These are phyloP conservation scores for Physcia stellaris DNA, from an alignment of 495 filamentous ascomycete species.

Conservation along the genomic window DNA sequence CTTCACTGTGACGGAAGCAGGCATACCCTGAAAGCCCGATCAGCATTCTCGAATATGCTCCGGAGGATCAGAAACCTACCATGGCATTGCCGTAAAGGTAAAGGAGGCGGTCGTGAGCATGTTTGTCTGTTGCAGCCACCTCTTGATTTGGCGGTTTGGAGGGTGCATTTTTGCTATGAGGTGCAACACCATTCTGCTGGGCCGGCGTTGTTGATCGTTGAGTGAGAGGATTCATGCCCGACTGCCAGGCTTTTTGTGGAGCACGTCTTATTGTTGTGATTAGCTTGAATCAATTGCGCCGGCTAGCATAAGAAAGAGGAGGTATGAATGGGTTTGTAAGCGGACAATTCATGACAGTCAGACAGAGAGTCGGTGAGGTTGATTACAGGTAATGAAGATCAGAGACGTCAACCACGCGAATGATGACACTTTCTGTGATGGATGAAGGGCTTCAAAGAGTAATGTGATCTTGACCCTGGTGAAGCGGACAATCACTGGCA, in stretches of 20 bases:
- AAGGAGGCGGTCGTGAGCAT: conserved; percentile 50
- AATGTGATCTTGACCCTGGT: too few species aligned
- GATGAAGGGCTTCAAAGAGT: too few species aligned
- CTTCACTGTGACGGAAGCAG: conserved; percentile 51
- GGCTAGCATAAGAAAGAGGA: too few species aligned
- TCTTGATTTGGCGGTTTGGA: conserved; percentile 32
- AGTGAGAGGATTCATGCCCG: conserved; percentile 51
- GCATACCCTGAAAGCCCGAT: conserved; percentile 42
- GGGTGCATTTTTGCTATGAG: conserved; percentile 27
- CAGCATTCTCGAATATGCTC: conserved; percentile 14
- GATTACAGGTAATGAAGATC: too few species aligned
- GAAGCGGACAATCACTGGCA: too few species aligned
- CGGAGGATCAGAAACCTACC: conserved; percentile 29
- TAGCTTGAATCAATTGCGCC: too few species aligned
- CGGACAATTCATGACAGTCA: too few species aligned
- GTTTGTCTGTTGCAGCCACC: conserved; percentile 43
- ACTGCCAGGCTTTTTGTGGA: conserved; percentile 48
- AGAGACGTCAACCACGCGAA: too few species aligned
- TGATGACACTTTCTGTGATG: too few species aligned
- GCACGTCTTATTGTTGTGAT: conserved; percentile 25
- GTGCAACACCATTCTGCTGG: conserved; percentile 39
- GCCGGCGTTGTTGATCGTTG: conserved; percentile 36
- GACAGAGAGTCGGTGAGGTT: too few species aligned
- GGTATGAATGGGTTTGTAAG: too few species aligned
- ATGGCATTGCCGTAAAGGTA: conserved; percentile 49